Evolutionary conservation across 1,284 basidiomycete species (phyloP), one percentile per base, ranked within the genome.

Genomic region (Wolfiporia cocos): DNA sequence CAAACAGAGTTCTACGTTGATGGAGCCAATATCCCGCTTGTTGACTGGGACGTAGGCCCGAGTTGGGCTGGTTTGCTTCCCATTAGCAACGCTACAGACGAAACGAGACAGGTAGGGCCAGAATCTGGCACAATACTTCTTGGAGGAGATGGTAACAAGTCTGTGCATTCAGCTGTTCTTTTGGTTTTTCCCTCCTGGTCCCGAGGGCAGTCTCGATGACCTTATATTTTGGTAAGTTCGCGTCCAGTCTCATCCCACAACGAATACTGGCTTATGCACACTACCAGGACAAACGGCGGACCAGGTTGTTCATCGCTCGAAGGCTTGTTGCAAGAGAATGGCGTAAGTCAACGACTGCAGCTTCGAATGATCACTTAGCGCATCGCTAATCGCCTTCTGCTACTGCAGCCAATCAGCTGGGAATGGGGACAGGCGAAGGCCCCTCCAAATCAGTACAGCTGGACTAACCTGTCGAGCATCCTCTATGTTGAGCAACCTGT

Each of bases 401-500:
- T n/a, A n/a, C 23, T 29, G 11, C 62, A 86, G 75, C 84, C 83
- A 0, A 70, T 88, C 57, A 69, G 66, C 22, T 87, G 87, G 86
- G 64, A 71, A 4, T 67, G 53, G 35, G 87, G 87, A 2, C 76
- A 77, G 49, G 80, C 78, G 2, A 70, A 72, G 42, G 77, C 86
- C 1, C 80, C 74, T 0, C 64, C 63, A 2, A 92, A 91, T 50
- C 73, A 81, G 48, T 77, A 76, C 57, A 83, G 83, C 54, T 92
- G 86, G 87, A 86, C 84, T 1, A 90, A 91, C 54, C 65, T 90
- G 21, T 84, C 83, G 1, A 86, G 80, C 46, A 66, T 90, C n/a
- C 63, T 91, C 12, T 92, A 75, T 71, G 74, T 92, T 5, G 88
- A 93, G 54, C 90, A 92, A 52, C 90, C 90, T 0, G 78, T 90